Evolutionary conservation across 192 early-diverging fungal species (phyloP).

Genomic region (Backusella tuberculispora): DNA sequence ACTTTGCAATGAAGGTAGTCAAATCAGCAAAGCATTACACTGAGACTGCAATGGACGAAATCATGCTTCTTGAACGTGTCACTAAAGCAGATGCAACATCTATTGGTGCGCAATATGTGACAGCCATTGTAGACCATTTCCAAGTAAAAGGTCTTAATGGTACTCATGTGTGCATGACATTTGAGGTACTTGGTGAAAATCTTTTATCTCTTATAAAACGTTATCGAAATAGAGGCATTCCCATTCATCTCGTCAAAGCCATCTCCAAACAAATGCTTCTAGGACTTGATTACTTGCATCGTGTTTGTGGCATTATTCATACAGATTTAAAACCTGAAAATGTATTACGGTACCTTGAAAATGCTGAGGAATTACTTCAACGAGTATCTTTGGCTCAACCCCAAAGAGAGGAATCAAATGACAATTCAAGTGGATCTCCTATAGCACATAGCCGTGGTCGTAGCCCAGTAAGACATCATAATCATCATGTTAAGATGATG

Average conservation of each 20-base stretch:
- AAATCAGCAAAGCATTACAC: conserved; percentile 96
- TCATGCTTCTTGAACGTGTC: conserved; percentile 87
- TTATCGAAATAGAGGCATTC: conserved; percentile 84
- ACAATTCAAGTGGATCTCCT: not conserved
- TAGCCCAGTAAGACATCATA: conserved; percentile 17
- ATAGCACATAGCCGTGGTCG: conserved; percentile 22
- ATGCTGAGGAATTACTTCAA: conserved; percentile 80
- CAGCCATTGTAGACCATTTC: conserved; percentile 93
- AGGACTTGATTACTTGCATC: conserved; percentile 94
- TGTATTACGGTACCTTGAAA: conserved; percentile 88
- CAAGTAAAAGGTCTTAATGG: conserved; percentile 88
- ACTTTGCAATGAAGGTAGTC: conserved; percentile 96
- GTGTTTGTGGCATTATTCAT: conserved; percentile 94
- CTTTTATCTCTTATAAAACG: conserved; percentile 86
- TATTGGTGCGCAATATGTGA: conserved; percentile 69
- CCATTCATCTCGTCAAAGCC: conserved; percentile 84
- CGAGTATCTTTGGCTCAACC: conserved; percentile 20
- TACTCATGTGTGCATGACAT: conserved; percentile 94
- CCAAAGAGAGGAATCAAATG: conserved; percentile 16
- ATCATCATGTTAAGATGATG: conserved; percentile 30
- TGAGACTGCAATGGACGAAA: conserved; percentile 95
- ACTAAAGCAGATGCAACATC: conserved; percentile 63
- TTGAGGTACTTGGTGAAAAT: conserved; percentile 97
- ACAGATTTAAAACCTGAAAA: conserved; percentile 99
- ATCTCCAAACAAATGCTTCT: conserved; percentile 89